Evolutionary conservation across 108 stramenopile genomes (phyloP).

Genomic region (Aurantiochytrium sp.): DNA sequence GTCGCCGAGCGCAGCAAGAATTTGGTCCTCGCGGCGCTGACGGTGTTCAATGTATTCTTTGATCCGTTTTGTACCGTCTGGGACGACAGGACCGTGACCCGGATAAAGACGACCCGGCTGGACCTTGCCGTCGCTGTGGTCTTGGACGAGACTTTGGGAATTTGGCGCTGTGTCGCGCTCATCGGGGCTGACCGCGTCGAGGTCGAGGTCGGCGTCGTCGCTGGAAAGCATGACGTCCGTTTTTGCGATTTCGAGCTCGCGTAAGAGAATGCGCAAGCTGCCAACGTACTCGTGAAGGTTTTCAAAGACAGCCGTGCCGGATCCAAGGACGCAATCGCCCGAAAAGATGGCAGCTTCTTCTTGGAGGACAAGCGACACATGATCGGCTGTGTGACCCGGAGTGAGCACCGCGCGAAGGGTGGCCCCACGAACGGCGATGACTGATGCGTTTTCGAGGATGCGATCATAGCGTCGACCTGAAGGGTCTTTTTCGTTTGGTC

Average conservation of each 20-base stretch:
- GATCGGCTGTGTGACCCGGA: constrained; percentile 30
- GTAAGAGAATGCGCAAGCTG: not conserved
- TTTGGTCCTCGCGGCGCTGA: not conserved
- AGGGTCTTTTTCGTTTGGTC: not conserved
- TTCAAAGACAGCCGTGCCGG: constrained; percentile 32
- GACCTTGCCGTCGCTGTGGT: too few relatives aligned
- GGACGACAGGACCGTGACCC: not conserved
- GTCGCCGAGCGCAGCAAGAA: not conserved
- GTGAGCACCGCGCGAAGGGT: constrained; percentile 20
- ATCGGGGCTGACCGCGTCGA: not conserved
- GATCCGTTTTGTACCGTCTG: not conserved
- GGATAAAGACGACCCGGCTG: not conserved
- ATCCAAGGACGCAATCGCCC: constrained; percentile 30
- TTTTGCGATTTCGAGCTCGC: not conserved
- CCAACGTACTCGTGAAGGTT: constrained; percentile 20
- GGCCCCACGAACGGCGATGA: not conserved
- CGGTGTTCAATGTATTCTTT: not conserved
- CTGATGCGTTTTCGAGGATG: not conserved
- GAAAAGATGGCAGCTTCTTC: constrained; percentile 23
- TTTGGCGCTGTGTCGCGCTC: too few relatives aligned
- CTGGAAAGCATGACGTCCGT: not conserved
- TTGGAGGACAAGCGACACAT: constrained; percentile 6
- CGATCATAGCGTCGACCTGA: not conserved
- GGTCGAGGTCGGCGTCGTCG: not conserved
- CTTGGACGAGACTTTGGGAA: too few relatives aligned